A percentile compares a stretch with the other conserved stretches of the same genome.
Evolutionary conservation across 225 moss, liverwort and hornwort species (phyloP).

Genomic region (Neckera pumila): DNA sequence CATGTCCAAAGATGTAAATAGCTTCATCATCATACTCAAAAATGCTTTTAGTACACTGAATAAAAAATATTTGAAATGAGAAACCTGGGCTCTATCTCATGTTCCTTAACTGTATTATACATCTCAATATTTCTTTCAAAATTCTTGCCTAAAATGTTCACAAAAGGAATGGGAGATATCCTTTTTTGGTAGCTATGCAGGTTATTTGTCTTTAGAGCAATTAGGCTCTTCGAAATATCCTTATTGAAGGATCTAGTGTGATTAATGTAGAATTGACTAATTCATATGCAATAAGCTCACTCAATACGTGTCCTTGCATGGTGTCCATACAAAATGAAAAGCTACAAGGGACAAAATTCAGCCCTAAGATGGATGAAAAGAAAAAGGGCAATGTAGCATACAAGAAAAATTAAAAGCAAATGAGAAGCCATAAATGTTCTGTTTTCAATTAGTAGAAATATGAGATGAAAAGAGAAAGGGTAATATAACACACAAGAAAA

Average conservation of each 20-base stretch:
- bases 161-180: accelerated
- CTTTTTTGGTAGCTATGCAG: background rate
- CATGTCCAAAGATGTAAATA: background rate
- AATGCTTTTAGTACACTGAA: background rate
- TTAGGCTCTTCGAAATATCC: too few species aligned
- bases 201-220: background rate
- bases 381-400: too few species aligned
- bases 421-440: background rate
- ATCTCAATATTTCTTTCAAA: background rate
- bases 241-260: background rate
- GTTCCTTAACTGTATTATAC: background rate
- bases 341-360: background rate
- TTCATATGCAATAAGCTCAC: too few species aligned
- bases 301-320: accelerated
- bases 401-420: background rate
- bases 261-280: too few species aligned
- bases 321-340: background rate
- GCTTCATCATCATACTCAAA: background rate
- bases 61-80: background rate
- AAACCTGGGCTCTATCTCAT: background rate
- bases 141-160: background rate
- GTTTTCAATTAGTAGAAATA: background rate
- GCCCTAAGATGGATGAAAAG: background rate
- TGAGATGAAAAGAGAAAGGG: background rate
- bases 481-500: background rate